Evolutionary conservation across 2,329 filamentous ascomycete genomes (phyloP), one percentile per base, ranked within the genome.

Genomic region (Aspergillus terreus): DNA sequence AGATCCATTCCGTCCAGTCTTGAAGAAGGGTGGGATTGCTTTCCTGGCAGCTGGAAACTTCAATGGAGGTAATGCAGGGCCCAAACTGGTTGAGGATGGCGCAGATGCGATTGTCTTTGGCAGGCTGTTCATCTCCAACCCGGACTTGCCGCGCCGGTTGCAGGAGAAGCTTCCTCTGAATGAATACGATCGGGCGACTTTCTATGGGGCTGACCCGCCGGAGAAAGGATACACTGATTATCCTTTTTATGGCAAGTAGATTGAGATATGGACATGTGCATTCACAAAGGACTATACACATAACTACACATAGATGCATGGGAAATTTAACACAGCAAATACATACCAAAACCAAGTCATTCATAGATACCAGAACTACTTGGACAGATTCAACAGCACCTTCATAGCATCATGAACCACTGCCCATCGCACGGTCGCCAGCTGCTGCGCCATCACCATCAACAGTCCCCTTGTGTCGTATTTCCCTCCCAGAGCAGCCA

Each of bases 341-440:
- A 11, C 11, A 38, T 38, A 15, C 35, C 15, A 14, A 27, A 27
- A 27, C 14, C 19, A 27, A 32, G 14, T n/a, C 21, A 44, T 32
- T 5, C 6, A 15, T 9, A 30, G 5, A 32, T 23, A 23, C 23
- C 10, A 30, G 7, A 25, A 4, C 23, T 44, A 44, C 25, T 32
- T 27, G 12, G 58, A 62, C 43, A 65, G 49, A 10, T 49, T 53
- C 7, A 63, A 49, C 38, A 85, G 59, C 3, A 85, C 81, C 55
- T 80, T 77, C 69, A 83, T 82, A 0, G 79, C 82, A 59, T 83
- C 79, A 56, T 84, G 81, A 4, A 85, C 78, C 3, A 85, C 81
- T 0, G 80, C 81, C 82, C 83, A 85, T 47, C 82, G 62, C 1
- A 84, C 77, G 50, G 78, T 82, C 10, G 77, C 77, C 56, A 85